Conservation (phyloP, 2,329 filamentous ascomycete species). For the Fusarium brevicatenulatum region DNA sequence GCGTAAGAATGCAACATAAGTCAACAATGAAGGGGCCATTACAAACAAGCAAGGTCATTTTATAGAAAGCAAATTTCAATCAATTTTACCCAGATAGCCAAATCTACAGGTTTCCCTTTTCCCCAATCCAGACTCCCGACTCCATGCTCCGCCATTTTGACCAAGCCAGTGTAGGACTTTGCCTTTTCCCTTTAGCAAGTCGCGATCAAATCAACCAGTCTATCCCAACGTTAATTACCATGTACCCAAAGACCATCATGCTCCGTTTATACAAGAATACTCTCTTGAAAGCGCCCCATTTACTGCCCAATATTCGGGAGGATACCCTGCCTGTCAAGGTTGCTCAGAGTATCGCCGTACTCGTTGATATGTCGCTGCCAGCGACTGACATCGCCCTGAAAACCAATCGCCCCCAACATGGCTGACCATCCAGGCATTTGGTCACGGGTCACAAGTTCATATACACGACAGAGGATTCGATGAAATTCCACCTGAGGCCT, state of each 20-base stretch:
- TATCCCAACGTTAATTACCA: neutral
- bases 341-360: conserved; percentile 26
- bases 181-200: neutral
- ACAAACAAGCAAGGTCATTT: conserved; percentile 2
- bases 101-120: conserved; percentile 2
- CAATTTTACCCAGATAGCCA: conserved; percentile 1
- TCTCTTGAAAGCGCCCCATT: neutral
- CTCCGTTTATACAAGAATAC: neutral
- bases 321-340: conserved; percentile 38
- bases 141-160: neutral
- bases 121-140: neutral
- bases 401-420: conserved; percentile 34
- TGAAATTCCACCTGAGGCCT: conserved; percentile 25
- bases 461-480: conserved; percentile 33
- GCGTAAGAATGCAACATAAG: neutral
- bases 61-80: neutral
- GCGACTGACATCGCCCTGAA: conserved; percentile 9
- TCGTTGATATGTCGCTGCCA: conserved; percentile 28
- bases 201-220: neutral
- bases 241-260: neutral
- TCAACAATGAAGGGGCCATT: neutral
- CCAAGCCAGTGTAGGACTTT: neutral
- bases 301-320: conserved; percentile 4
- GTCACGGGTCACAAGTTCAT: conserved; percentile 38
- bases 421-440: conserved; percentile 28